Evolutionary conservation across 1,139 yeast genomes (phyloP).

Genomic region (Entelexis sorbosivorans): DNA sequence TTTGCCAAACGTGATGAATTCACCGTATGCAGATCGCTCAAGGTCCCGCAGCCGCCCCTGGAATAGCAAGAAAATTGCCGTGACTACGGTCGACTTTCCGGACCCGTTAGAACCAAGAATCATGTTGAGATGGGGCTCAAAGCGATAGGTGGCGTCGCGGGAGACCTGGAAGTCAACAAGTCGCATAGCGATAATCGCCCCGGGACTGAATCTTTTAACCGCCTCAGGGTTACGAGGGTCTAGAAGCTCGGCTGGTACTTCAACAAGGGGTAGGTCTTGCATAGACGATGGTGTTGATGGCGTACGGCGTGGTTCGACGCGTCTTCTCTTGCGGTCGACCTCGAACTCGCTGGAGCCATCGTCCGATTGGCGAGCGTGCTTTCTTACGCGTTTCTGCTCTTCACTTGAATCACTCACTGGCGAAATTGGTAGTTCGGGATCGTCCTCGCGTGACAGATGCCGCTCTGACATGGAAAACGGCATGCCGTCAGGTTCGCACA

Average conservation of each 20-base stretch:
- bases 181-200: conserved; percentile 19
- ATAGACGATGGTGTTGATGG: too few relatives aligned
- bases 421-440: neutral
- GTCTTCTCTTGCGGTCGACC: neutral
- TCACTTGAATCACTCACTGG: neutral
- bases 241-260: neutral
- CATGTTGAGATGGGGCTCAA: conserved; percentile 82
- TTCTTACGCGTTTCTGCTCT: neutral
- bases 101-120: conserved; percentile 96
- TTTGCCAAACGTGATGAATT: conserved; percentile 69
- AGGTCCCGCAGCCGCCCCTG: conserved; percentile 63
- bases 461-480: neutral
- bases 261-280: neutral
- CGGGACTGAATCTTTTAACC: conserved; percentile 13
- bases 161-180: conserved; percentile 33
- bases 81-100: conserved; percentile 87
- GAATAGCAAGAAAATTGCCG: conserved; percentile 84
- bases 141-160: conserved; percentile 57
- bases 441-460: neutral
- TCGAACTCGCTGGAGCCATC: neutral
- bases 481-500: neutral
- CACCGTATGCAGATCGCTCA: conserved; percentile 44
- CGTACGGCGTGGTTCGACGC: neutral
- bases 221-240: neutral
- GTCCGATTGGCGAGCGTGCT: too few relatives aligned